These are phyloP conservation scores for Phenoliferia sp. DNA, from an alignment of 1,284 basidiomycete genomes.

Conservation along the genomic window DNA sequence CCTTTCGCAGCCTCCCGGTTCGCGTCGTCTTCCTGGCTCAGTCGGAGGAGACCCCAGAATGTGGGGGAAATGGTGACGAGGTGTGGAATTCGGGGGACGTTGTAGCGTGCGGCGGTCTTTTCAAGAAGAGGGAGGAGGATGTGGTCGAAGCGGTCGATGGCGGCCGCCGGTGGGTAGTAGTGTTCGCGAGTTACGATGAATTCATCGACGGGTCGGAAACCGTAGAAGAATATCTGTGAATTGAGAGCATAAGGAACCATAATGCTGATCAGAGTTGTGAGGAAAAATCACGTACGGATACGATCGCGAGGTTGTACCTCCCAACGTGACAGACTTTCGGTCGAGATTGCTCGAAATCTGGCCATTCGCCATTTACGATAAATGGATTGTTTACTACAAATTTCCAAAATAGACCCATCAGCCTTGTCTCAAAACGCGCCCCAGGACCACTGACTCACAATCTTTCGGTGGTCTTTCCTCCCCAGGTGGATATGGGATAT, in stretches of 20 bases:
- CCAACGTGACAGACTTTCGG: slow-evolving; percentile 23
- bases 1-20: background rate
- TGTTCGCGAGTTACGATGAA: slow-evolving; percentile 15
- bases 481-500: slow-evolving; percentile 15
- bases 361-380: slow-evolving; percentile 18
- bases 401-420: background rate
- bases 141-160: slow-evolving; percentile 24
- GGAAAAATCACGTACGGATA: slow-evolving; percentile 4
- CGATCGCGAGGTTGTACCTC: slow-evolving; percentile 13
- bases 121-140: slow-evolving; percentile 22
- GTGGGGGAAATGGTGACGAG: slow-evolving; percentile 19
- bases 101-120: slow-evolving; percentile 5
- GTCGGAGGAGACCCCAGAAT: slow-evolving; percentile 22
- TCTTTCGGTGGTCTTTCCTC: slow-evolving; percentile 14
- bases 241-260: background rate
- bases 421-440: background rate
- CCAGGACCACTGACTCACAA: slow-evolving; percentile 3
- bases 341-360: slow-evolving; percentile 11
- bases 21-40: slow-evolving; percentile 11
- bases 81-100: slow-evolving; percentile 11
- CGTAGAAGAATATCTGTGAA: slow-evolving; percentile 23
- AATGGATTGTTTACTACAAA: slow-evolving; percentile 1
- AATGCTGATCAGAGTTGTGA: background rate
- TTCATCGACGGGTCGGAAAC: slow-evolving; percentile 6
- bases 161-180: slow-evolving; percentile 16